phyloP scores from a whole-genome alignment of 495 filamentous ascomycete genomes.

The Amphirosellinia nigrospora region DNA sequence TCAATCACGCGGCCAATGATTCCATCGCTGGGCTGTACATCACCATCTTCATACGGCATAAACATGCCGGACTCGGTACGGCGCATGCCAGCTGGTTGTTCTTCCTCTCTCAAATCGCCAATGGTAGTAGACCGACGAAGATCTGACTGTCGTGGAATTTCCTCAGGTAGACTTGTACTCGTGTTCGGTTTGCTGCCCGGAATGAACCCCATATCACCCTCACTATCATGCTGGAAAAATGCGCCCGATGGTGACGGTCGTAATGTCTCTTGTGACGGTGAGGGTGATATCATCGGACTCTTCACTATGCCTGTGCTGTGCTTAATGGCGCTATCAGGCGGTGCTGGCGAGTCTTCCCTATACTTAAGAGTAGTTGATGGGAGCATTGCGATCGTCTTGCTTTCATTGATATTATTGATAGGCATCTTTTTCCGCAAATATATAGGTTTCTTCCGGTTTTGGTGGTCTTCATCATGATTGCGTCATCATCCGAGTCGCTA shows the following conservation, averaged over 20 bases:
- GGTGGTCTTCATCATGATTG: slow-evolving; percentile 83
- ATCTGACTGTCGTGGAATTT: slow-evolving; percentile 28
- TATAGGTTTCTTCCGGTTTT: slow-evolving; percentile 46
- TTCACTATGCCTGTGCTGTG: slow-evolving; percentile 55
- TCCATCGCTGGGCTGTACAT: slow-evolving; percentile 59
- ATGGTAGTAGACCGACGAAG: slow-evolving; percentile 46
- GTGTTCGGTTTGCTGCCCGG: slow-evolving; percentile 22
- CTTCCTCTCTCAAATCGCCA: slow-evolving; percentile 39
- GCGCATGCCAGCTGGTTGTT: slow-evolving; percentile 63
- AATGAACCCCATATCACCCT: slow-evolving; percentile 66
- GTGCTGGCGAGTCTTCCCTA: slow-evolving; percentile 77
- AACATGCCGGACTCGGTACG: slow-evolving; percentile 84
- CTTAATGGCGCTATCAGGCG: slow-evolving; percentile 62
- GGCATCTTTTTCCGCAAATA: slow-evolving; percentile 49
- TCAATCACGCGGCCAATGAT: slow-evolving; percentile 86
- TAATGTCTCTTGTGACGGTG: slow-evolving; percentile 78
- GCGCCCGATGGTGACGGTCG: slow-evolving; percentile 73
- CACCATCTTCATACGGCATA: slow-evolving; percentile 79
- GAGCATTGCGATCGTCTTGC: slow-evolving; percentile 91
- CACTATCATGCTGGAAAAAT: slow-evolving; percentile 60
- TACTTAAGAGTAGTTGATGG: slow-evolving; percentile 93
- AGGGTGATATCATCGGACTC: slow-evolving; percentile 62
- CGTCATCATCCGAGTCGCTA: slow-evolving; percentile 73
- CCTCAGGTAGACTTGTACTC: slow-evolving; percentile 33
- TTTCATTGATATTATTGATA: slow-evolving; percentile 65